Conservation (phyloP, 441 rosid species). For the Corymbia citriodora region DNA sequence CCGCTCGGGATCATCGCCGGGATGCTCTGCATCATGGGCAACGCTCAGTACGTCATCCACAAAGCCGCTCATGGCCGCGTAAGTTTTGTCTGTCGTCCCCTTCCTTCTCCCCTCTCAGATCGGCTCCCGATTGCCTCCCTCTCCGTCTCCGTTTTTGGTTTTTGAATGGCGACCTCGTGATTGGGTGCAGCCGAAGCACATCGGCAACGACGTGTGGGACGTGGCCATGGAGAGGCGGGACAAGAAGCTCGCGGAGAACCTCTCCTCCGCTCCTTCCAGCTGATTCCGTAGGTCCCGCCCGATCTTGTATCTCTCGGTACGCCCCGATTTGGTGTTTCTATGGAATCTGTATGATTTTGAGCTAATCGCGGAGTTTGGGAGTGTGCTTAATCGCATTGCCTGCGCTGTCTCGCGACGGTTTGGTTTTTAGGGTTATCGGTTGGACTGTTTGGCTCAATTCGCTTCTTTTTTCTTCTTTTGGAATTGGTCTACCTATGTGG, state of each 20-base stretch:
- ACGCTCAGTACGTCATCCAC: slow-evolving; percentile 87
- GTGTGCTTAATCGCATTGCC: neutral
- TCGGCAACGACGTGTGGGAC: slow-evolving; percentile 92
- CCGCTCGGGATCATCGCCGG: slow-evolving; percentile 96
- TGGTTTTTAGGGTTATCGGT: neutral
- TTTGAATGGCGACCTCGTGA: too few species aligned
- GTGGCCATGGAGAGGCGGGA: slow-evolving; percentile 97
- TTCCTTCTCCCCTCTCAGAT: neutral
- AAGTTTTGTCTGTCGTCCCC: neutral
- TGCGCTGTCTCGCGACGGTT: neutral
- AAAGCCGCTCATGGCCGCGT: slow-evolving; percentile 88
- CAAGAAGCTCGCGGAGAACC: slow-evolving; percentile 65
- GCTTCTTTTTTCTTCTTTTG: neutral
- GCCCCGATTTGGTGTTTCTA: neutral
- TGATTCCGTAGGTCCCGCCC: slow-evolving; percentile 11
- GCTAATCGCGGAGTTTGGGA: neutral
- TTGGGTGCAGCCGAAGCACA: slow-evolving; percentile 72
- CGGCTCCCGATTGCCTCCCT: slow-evolving; percentile 3
- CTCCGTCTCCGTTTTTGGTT: neutral
- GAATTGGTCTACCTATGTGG: neutral
- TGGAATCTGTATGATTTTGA: neutral
- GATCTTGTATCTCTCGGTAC: neutral
- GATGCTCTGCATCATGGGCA: slow-evolving; percentile 80
- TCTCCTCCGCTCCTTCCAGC: slow-evolving; percentile 26
- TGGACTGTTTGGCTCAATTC: neutral